Evolutionary conservation across 1,139 yeast species (phyloP), one percentile per base, ranked within the genome.

Genomic region (Kurtzmaniella quercitrusa): DNA sequence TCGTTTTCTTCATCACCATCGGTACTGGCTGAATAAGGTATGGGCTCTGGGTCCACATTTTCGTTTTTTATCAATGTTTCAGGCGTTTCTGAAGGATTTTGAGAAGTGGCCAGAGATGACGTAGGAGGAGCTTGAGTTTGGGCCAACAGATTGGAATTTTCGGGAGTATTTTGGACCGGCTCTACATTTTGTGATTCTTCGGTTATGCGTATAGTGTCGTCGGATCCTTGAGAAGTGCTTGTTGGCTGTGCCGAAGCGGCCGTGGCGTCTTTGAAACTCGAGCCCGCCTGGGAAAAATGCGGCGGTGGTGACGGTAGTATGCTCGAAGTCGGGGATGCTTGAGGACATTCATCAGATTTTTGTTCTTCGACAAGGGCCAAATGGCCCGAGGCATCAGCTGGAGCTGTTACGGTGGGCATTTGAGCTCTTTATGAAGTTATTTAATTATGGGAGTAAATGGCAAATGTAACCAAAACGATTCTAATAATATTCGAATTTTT

Each of bases 1-100:
- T 18, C 33, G 33, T 37, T 7, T 21, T 36, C 28, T 15, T 18
- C 36, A n/a, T 18, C 33, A 33, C 39, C 18, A 28, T 5, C 30
- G 9, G 9, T 9, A 9, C 9, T 26, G 12, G 30, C 30, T 14
- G 30, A 6, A 14, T 4, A 4, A 5, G 30, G n/a, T 11, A 26
- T 26, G 30, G 30, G 9, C n/a, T 26, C 30, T 5, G 9, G 6
- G 30, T 26, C 30, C n/a, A 11, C n/a, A 9, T 5, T 6, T 26
- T 26, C 30, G n/a, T 5, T 26, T 26, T 26, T 26, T 9, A 26
- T 9, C n/a, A 11, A 12, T 3, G 12, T 5, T 26, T 26, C n/a
- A 9, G 30, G 30, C 6, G 30, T 11, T 26, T 26, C n/a, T 26
- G 30, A 9, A 11, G 30, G 30, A 9, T 26, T 26, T 26, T 21